These are phyloP conservation scores for Diaporthe australafricana DNA, from an alignment of 2,329 filamentous ascomycete genomes.

Conservation along the genomic window DNA sequence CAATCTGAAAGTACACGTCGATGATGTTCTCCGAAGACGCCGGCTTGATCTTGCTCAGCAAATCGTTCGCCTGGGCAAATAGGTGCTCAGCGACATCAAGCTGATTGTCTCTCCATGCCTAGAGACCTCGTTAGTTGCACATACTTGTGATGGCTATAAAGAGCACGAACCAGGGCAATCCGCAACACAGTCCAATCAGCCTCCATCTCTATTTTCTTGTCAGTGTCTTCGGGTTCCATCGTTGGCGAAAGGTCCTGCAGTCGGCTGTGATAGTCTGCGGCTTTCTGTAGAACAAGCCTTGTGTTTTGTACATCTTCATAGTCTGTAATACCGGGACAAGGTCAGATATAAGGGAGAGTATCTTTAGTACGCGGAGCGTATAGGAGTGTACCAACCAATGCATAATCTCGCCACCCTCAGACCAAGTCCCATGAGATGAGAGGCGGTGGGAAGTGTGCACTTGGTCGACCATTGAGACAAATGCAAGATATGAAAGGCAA, in stretches of 20 bases:
- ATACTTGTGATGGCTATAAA: background rate
- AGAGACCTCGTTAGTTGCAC: background rate
- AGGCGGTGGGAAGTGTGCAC: constrained; percentile 50
- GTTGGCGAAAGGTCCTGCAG: constrained; percentile 47
- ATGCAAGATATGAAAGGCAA: constrained; percentile 78
- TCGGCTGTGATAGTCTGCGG: constrained; percentile 65
- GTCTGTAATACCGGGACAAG: constrained; percentile 49
- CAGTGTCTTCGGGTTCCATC: constrained; percentile 46
- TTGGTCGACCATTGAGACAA: constrained; percentile 56
- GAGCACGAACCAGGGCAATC: constrained; percentile 71
- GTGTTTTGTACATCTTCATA: constrained; percentile 67
- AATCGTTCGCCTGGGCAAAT: constrained; percentile 69
- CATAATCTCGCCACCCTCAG: constrained; percentile 74
- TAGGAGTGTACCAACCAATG: constrained; percentile 57
- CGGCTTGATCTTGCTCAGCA: constrained; percentile 55
- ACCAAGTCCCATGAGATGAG: constrained; percentile 72
- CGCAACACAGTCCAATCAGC: constrained; percentile 75
- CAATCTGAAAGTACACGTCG: constrained; percentile 79
- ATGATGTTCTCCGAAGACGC: constrained; percentile 70
- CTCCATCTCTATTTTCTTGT: constrained; percentile 54
- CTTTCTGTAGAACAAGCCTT: constrained; percentile 71
- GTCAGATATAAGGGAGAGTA: constrained; percentile 41
- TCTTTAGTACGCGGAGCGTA: too few relatives aligned
- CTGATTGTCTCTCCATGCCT: constrained; percentile 81
- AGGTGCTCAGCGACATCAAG: constrained; percentile 84